A percentile compares a stretch with the other conserved stretches of the same genome.
These are phyloP conservation scores for Naumovozyma castellii DNA, from an alignment of 805 yeast genomes.

Conservation along the genomic window DNA sequence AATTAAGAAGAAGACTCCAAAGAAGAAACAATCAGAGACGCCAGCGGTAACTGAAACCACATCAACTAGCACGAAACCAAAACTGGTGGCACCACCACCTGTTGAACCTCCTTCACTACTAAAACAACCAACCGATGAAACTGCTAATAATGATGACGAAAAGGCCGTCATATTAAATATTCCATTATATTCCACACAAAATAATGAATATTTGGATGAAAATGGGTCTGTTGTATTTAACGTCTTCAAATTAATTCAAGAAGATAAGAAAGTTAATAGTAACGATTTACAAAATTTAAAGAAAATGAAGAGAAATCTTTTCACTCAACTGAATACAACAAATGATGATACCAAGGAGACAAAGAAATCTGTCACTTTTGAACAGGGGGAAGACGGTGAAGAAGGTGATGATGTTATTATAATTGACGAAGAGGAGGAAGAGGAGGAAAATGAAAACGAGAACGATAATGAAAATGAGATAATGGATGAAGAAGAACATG, in stretches of 20 bases:
- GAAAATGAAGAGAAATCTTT: constrained; percentile 15
- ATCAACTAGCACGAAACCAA: constrained; percentile 7
- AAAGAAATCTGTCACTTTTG: constrained; percentile 1
- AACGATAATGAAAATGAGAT: constrained; percentile 17
- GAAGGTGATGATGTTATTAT: constrained; percentile 21
- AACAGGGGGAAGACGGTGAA: constrained; percentile 10
- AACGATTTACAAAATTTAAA: neutral
- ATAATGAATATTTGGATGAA: constrained; percentile 27
- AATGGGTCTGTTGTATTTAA: constrained; percentile 29
- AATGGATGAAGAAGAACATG: constrained; percentile 14
- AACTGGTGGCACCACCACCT: constrained; percentile 16
- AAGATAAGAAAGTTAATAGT: constrained; percentile 1
- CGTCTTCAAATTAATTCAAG: constrained; percentile 12
- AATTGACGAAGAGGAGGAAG: constrained; percentile 14
- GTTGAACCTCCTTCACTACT: constrained; percentile 18
- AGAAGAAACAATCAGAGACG: constrained; percentile 4
- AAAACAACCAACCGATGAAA: constrained; percentile 11
- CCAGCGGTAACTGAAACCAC: no score
- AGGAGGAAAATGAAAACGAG: constrained; percentile 15
- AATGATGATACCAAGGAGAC: no score
- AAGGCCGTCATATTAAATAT: constrained; percentile 23
- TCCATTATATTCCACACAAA: constrained; percentile 21
- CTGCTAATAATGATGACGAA: constrained; percentile 11
- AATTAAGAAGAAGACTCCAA: constrained; percentile 2
- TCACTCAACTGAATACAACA: constrained; percentile 15